A percentile compares a stretch with the other conserved stretches of the same genome.
Evolutionary conservation across 345 rosid genomes (phyloP).

Genomic region (Draba incana): DNA sequence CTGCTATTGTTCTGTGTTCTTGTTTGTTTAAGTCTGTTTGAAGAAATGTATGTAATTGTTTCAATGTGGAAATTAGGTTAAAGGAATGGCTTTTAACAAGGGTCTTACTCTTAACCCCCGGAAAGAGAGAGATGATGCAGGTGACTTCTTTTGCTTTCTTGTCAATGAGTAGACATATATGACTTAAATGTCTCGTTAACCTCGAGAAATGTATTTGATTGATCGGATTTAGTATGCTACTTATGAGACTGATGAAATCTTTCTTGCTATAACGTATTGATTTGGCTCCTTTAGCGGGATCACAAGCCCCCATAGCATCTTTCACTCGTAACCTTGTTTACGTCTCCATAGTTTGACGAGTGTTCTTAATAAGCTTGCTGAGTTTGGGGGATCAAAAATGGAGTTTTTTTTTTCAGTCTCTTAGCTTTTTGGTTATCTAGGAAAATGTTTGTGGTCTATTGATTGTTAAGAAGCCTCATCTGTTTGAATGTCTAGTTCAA

Average conservation of each 20-base stretch:
- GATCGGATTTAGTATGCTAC: no score
- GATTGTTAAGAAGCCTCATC: background rate
- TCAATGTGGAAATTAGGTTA: conserved; percentile 56
- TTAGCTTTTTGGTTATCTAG: background rate
- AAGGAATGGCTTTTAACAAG: conserved; percentile 94
- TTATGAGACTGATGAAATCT: background rate
- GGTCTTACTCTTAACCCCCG: conserved; percentile 59
- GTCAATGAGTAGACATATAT: background rate
- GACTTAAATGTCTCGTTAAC: background rate
- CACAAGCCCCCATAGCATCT: background rate
- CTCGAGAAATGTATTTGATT: no score
- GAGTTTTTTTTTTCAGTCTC: background rate
- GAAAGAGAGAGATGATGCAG: conserved; percentile 83
- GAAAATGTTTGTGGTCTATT: background rate
- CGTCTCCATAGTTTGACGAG: background rate
- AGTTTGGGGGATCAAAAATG: background rate
- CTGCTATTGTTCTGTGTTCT: background rate
- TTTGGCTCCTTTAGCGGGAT: no score
- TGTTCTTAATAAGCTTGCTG: background rate
- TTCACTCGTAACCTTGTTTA: background rate
- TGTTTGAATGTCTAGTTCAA: background rate
- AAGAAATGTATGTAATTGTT: conserved; percentile 17
- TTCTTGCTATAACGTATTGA: no score
- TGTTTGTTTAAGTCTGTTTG: background rate
- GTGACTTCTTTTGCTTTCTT: conserved; percentile 27